These are phyloP conservation scores for Novymonas esmeraldas DNA, from an alignment of 208 protist genomes.

Conservation along the genomic window DNA sequence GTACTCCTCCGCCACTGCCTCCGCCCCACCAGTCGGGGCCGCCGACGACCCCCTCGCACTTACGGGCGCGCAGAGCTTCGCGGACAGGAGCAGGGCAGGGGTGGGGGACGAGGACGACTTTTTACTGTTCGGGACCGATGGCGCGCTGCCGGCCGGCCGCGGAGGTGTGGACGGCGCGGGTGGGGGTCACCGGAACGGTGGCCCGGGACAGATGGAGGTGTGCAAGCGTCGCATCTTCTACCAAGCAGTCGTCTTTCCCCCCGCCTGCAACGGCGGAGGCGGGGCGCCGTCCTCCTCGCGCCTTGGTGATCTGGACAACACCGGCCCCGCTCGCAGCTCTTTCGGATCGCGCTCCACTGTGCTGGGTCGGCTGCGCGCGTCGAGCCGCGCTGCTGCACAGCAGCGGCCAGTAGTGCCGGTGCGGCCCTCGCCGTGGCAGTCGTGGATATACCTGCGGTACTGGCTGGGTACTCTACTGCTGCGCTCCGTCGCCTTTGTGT, in stretches of 20 bases:
- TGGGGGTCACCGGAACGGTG: neutral
- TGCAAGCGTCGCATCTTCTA: slow-evolving; percentile 32
- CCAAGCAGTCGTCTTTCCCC: slow-evolving; percentile 29
- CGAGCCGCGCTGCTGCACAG: neutral
- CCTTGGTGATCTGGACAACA: neutral
- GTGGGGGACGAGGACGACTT: neutral
- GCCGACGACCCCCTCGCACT: slow-evolving; percentile 23
- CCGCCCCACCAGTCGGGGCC: slow-evolving; percentile 8
- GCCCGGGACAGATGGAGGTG: slow-evolving; percentile 20
- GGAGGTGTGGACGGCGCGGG: neutral
- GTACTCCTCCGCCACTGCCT: slow-evolving; percentile 9
- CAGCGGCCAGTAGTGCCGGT: slow-evolving; percentile 15
- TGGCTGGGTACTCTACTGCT: slow-evolving; percentile 35
- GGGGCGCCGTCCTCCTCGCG: neutral
- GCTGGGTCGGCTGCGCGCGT: neutral
- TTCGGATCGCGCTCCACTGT: slow-evolving; percentile 9
- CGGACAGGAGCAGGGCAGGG: neutral
- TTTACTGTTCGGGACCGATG: slow-evolving; percentile 5
- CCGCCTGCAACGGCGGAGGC: neutral
- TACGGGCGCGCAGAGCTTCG: slow-evolving; percentile 29
- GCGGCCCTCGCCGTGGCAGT: slow-evolving; percentile 13
- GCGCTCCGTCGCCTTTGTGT: slow-evolving; percentile 23
- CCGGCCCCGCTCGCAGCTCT: neutral
- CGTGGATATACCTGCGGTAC: slow-evolving; percentile 51
- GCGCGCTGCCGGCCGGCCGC: neutral